Evolutionary conservation across 2,329 filamentous ascomycete species (phyloP).

Genomic region (Alternaria sp.): DNA sequence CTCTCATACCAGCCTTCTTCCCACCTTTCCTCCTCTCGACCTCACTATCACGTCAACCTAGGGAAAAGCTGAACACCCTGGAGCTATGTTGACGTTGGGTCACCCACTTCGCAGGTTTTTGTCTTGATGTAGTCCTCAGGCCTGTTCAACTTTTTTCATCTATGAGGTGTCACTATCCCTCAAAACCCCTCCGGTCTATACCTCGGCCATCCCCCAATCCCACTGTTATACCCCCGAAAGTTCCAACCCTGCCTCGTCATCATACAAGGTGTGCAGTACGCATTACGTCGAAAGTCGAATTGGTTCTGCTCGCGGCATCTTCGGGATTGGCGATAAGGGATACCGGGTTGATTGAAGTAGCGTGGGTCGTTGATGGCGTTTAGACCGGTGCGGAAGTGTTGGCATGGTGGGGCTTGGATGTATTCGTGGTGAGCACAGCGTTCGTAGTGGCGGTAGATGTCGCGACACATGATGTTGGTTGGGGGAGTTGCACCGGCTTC

Average conservation of each 20-base stretch:
- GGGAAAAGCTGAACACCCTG: neutral
- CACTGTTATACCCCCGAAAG: conserved; percentile 5
- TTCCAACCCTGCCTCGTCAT: conserved; percentile 7
- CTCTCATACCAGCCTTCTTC: neutral
- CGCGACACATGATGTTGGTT: neutral
- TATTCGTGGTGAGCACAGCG: conserved; percentile 11
- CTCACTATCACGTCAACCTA: neutral
- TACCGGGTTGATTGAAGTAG: conserved; percentile 1
- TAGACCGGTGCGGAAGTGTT: neutral
- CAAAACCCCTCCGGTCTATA: neutral
- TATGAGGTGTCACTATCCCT: neutral
- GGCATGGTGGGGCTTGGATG: conserved; percentile 1
- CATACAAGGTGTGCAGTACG: conserved; percentile 4
- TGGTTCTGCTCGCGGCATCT: neutral
- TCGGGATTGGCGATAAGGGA: conserved; percentile 6
- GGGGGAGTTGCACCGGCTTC: neutral
- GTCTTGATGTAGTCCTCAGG: neutral
- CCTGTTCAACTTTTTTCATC: neutral
- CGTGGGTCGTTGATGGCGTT: conserved; percentile 10
- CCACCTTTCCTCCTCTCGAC: neutral
- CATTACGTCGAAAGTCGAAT: neutral
- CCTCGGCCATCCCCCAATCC: neutral
- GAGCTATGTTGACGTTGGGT: neutral
- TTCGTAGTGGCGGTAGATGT: conserved; percentile 8
- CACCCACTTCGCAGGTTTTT: neutral